Evolutionary conservation across 179 eudicot genomes (phyloP).

Genomic region (Gypsophila paniculata): DNA sequence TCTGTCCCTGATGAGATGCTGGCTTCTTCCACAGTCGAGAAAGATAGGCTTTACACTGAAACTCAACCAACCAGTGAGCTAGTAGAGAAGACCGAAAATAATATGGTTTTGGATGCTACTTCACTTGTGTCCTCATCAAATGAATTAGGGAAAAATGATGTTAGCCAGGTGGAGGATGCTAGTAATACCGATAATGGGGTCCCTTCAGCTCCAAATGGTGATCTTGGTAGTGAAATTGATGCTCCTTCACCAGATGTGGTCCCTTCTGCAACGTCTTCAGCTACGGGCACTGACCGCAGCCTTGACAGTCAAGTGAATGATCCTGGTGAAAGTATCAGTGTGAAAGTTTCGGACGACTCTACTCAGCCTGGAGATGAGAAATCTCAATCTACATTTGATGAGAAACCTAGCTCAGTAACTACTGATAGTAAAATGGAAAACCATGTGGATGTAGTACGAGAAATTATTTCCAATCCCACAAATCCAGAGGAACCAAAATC

Average conservation of each 20-base stretch:
- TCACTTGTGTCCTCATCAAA: constrained; percentile 31
- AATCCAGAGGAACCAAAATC: constrained; percentile 38
- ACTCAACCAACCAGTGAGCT: constrained; percentile 41
- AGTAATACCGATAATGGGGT: constrained; percentile 29
- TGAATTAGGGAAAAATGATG: constrained; percentile 35
- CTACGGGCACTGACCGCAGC: constrained; percentile 34
- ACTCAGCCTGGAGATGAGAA: constrained; percentile 35
- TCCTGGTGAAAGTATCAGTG: constrained; percentile 37
- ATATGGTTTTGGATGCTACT: constrained; percentile 29
- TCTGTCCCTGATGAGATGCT: constrained; percentile 36
- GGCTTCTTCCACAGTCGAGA: constrained; percentile 29
- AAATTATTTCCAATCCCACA: constrained; percentile 34
- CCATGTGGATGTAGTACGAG: constrained; percentile 35
- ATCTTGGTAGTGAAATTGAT: constrained; percentile 29
- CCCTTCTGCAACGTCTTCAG: constrained; percentile 29
- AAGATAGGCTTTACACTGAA: constrained; percentile 28
- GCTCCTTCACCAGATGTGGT: constrained; percentile 27
- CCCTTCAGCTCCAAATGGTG: constrained; percentile 38
- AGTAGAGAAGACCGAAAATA: constrained; percentile 31
- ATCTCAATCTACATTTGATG: constrained; percentile 34
- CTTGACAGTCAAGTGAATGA: constrained; percentile 35
- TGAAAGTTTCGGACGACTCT: constrained; percentile 37
- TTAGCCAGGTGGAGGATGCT: constrained; percentile 31
- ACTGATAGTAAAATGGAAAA: constrained; percentile 31
- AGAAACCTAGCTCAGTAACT: constrained; percentile 24